Conservation (phyloP, 208 protist species). For the Trypanosoma brucei region DNA sequence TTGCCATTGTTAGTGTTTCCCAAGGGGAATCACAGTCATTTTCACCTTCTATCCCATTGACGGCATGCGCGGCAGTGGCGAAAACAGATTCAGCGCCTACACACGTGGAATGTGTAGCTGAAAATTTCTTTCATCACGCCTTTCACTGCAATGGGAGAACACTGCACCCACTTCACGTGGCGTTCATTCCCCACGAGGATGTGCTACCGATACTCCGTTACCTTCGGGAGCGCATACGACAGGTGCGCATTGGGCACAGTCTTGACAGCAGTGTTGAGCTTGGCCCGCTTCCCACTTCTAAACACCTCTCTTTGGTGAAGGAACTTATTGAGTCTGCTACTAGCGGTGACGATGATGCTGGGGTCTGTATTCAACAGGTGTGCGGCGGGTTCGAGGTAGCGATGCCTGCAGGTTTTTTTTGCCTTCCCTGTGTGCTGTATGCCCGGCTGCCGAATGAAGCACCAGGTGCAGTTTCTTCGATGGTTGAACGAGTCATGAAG, state of each 20-base stretch:
- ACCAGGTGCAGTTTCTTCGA: not conserved
- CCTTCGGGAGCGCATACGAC: conserved; percentile 11
- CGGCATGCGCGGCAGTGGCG: not conserved
- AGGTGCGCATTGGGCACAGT: conserved; percentile 30
- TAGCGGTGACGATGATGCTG: not conserved
- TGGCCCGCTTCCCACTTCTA: conserved; percentile 22
- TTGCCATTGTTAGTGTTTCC: conserved; percentile 3
- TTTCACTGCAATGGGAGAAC: conserved; percentile 17
- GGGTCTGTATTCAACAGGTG: conserved; percentile 22
- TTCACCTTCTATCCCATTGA: not conserved
- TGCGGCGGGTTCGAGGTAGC: conserved; percentile 36
- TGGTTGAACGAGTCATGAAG: not conserved
- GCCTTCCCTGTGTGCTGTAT: conserved; percentile 31
- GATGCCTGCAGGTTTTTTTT: conserved; percentile 27
- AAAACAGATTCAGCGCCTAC: not conserved
- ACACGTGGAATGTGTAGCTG: not conserved
- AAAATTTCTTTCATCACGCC: conserved; percentile 13
- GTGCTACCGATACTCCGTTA: conserved; percentile 23
- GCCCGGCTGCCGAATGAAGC: conserved; percentile 3
- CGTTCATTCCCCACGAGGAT: conserved; percentile 21
- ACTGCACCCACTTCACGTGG: conserved; percentile 16
- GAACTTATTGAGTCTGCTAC: conserved; percentile 8
- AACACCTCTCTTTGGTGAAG: conserved; percentile 20
- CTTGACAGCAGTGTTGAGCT: conserved; percentile 19
- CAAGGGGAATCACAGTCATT: not conserved